phyloP scores from a whole-genome alignment of 2,329 filamentous ascomycete genomes.

The Emmonsia crescens region DNA sequence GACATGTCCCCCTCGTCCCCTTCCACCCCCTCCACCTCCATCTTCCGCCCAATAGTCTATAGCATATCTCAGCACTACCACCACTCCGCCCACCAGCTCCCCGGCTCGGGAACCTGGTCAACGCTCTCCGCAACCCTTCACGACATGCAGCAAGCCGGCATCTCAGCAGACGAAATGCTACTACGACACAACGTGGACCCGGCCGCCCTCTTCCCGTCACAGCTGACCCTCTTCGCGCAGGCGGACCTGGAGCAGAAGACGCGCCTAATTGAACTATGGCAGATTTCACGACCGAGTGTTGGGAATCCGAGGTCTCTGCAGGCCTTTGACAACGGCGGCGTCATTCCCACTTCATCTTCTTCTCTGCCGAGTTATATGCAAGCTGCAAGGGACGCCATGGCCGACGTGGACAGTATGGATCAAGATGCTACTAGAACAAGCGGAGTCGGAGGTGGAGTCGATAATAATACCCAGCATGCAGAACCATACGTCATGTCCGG shows the following conservation, averaged over 20 bases:
- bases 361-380: neutral
- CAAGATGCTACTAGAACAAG: conserved; percentile 13
- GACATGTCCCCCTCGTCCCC: conserved; percentile 10
- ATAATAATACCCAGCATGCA: conserved; percentile 36
- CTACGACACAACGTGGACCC: conserved; percentile 60
- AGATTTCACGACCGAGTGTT: conserved; percentile 59
- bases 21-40: conserved; percentile 20
- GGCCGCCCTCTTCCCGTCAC: conserved; percentile 56
- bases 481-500: conserved; percentile 81
- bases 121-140: conserved; percentile 43
- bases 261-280: conserved; percentile 74
- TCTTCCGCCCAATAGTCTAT: conserved; percentile 48
- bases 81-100: conserved; percentile 59
- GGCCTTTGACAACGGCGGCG: neutral
- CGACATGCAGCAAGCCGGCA: conserved; percentile 33
- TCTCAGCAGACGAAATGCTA: conserved; percentile 46
- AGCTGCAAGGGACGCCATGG: conserved; percentile 22
- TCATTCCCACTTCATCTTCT: neutral
- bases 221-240: conserved; percentile 67
- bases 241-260: conserved; percentile 62
- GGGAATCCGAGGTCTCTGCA: conserved; percentile 37
- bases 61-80: conserved; percentile 73
- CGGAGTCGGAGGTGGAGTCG: neutral
- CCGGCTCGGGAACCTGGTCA: conserved; percentile 28
- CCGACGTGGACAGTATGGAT: conserved; percentile 15